Conservation (phyloP, 2,329 filamentous ascomycete genomes). For the Neospermospora avenae region DNA sequence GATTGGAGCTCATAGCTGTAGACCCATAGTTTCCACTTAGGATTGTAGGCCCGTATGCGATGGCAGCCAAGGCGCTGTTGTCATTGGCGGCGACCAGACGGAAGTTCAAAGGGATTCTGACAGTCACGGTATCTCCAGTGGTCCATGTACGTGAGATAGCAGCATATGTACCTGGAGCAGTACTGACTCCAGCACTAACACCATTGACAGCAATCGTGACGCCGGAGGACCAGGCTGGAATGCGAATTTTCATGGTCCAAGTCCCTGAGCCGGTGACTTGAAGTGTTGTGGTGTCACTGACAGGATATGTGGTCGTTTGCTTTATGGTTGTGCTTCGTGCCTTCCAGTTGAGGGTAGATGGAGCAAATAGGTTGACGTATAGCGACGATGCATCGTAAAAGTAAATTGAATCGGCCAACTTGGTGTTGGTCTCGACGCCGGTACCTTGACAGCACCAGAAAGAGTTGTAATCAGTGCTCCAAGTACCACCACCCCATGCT, state of each 20-base stretch:
- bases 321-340: not conserved
- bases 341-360: not conserved
- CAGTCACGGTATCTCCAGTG: not conserved
- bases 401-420: not conserved
- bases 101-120: not conserved
- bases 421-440: not conserved
- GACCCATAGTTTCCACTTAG: not conserved
- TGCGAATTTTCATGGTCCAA: not conserved
- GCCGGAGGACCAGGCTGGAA: not conserved
- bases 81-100: not conserved
- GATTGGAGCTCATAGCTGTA: not conserved
- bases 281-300: not conserved
- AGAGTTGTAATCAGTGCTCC: not conserved
- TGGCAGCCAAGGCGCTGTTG: not conserved
- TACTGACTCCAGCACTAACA: not conserved
- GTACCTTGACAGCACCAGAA: conserved; percentile 7
- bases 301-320: not conserved
- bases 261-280: not conserved
- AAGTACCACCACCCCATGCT: not conserved
- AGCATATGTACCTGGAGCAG: not conserved
- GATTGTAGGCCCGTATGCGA: not conserved
- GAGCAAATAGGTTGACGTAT: not conserved
- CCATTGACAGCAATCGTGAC: no score
- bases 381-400: not conserved
- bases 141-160: not conserved